Evolutionary conservation across 352 stramenopile genomes (phyloP).

Genomic region (Globisporangium uncinulatum): DNA sequence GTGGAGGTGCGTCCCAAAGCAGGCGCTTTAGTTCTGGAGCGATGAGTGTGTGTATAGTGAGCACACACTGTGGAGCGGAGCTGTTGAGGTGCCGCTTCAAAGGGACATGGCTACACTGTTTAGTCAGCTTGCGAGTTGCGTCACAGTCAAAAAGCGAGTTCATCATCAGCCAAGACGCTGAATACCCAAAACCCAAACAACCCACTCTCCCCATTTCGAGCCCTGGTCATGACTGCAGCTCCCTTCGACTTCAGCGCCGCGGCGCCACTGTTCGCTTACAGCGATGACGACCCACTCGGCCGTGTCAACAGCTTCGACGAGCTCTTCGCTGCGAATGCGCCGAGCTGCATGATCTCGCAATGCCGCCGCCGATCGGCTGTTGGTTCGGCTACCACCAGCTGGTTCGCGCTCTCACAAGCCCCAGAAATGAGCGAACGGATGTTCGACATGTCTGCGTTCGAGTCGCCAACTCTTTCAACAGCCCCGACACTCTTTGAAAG

Average conservation of each 20-base stretch:
- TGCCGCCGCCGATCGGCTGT: not conserved
- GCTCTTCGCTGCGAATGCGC: slow-evolving; percentile 3
- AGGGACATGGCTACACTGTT: too few relatives aligned
- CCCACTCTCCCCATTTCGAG: not conserved
- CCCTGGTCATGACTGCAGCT: not conserved
- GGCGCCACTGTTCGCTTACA: not conserved
- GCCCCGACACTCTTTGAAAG: not conserved
- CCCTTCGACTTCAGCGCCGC: not conserved
- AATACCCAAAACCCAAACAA: too few relatives aligned
- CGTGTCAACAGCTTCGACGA: not conserved
- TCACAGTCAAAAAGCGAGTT: too few relatives aligned
- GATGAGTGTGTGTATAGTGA: too few relatives aligned
- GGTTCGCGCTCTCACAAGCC: too few relatives aligned
- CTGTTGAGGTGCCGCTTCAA: too few relatives aligned
- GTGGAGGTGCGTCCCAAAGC: too few relatives aligned
- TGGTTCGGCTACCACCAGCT: too few relatives aligned
- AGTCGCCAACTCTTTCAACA: not conserved
- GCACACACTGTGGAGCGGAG: too few relatives aligned
- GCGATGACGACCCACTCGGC: not conserved
- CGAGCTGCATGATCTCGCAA: not conserved
- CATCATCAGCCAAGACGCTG: too few relatives aligned
- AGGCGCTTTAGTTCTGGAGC: too few relatives aligned
- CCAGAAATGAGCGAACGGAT: not conserved
- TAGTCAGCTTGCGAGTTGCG: too few relatives aligned
- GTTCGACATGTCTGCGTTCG: slow-evolving; percentile 4